These are phyloP conservation scores for Platanthera guangdongensis DNA, from an alignment of 106 monocot species.

Conservation along the genomic window DNA sequence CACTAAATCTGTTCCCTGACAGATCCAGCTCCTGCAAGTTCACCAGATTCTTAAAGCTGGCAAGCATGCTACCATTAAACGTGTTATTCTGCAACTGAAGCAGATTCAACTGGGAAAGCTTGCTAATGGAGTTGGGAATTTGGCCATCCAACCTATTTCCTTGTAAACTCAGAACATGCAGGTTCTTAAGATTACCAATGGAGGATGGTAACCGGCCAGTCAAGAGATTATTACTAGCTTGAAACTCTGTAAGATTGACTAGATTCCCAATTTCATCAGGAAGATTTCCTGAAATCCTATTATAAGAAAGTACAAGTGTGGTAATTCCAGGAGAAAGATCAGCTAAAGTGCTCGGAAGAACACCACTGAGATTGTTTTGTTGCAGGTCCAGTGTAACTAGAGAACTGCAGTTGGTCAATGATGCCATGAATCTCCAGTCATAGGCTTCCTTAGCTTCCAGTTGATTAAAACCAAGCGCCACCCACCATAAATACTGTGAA, in stretches of 20 bases:
- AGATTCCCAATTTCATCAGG: constrained; percentile 7
- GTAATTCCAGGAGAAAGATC: constrained; percentile 4
- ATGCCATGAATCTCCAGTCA: constrained; percentile 13
- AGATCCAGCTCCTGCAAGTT: constrained; percentile 1
- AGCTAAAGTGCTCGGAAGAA: constrained; percentile 11
- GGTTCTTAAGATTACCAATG: background rate
- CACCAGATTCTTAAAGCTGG: background rate
- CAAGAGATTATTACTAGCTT: constrained; percentile 7
- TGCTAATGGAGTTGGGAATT: constrained; percentile 12
- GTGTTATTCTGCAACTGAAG: constrained; percentile 7
- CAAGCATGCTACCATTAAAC: constrained; percentile 6
- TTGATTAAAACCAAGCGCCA: background rate
- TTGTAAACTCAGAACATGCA: constrained; percentile 2
- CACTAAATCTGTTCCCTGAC: constrained; percentile 6
- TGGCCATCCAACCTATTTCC: constrained; percentile 9
- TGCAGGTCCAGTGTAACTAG: background rate
- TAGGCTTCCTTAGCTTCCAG: background rate
- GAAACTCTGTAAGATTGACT: background rate
- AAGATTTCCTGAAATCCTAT: constrained; percentile 17
- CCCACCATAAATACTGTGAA: background rate
- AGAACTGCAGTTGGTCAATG: constrained; percentile 14
- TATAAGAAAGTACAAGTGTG: background rate
- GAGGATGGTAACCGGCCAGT: background rate
- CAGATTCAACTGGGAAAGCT: constrained; percentile 4
- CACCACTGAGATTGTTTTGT: constrained; percentile 12